phyloP scores from a whole-genome alignment of 306 rosid species.

The Acacia acuminata region DNA sequence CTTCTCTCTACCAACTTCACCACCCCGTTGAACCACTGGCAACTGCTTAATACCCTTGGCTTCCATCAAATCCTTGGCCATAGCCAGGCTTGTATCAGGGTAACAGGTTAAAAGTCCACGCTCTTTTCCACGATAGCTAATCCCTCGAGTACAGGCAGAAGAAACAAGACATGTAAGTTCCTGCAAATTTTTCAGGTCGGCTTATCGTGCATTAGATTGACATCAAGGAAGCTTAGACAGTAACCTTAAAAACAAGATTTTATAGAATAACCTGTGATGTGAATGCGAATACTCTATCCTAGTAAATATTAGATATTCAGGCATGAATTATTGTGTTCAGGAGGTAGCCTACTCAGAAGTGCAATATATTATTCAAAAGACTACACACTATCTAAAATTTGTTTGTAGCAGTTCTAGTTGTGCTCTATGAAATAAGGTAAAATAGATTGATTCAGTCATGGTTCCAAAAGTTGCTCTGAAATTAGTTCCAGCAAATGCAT shows the following conservation, averaged over 20 bases:
- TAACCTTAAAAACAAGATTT: background rate
- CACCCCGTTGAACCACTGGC: constrained; percentile 80
- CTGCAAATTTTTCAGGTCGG: constrained; percentile 45
- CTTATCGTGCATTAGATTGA: constrained; percentile 21
- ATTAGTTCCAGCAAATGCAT: background rate
- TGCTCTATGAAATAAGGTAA: background rate
- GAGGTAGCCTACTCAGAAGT: background rate
- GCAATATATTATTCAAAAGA: constrained; percentile 21
- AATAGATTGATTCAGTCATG: background rate
- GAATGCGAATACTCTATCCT: constrained; percentile 2
- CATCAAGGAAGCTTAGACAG: background rate
- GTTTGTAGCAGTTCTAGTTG: background rate
- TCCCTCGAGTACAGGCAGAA: constrained; percentile 83
- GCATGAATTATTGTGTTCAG: constrained; percentile 18
- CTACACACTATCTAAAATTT: background rate
- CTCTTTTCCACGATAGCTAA: constrained; percentile 72
- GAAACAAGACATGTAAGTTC: constrained; percentile 66
- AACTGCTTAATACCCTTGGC: constrained; percentile 90
- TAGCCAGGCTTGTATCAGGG: constrained; percentile 74
- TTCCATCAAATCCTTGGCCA: constrained; percentile 95
- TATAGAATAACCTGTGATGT: constrained; percentile 13
- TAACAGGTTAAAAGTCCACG: constrained; percentile 88
- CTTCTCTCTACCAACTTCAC: constrained; percentile 38
- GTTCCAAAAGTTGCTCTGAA: constrained; percentile 7
- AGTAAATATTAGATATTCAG: constrained; percentile 9